Evolutionary conservation across 2,329 filamentous ascomycete genomes (phyloP), one percentile per base, ranked within the genome.

Genomic region (Cytospora piceae): DNA sequence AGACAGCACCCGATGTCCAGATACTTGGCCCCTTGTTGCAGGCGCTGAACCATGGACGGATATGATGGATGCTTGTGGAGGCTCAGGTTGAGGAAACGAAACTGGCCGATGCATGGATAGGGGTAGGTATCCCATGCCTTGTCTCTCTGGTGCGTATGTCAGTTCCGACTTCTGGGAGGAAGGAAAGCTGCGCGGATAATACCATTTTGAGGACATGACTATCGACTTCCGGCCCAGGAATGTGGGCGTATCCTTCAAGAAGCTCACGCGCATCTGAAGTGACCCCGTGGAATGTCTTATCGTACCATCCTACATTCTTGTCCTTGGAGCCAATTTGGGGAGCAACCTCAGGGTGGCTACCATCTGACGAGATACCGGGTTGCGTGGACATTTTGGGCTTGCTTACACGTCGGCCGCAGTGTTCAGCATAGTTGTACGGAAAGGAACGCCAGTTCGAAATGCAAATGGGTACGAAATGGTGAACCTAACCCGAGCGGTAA

Each of bases 1-100:
- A 82, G 76, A 69, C 79, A 81, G 72, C 79, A 81, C 8, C 77
- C 79, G 63, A 78, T 73, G 60, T 82, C 80, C 24, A 82, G 73
- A 15, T 76, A 65, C 4, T 57, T 71, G 2, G 68, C 73, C 14
- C 74, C 74, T 24, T 54, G 49, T 14, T 72, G 67, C 6, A 76
- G 67, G 27, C 70, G 73, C 9, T 69, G 63, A 5, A 79, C 57
- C 11, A 78, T 63, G 0, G 63, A 67, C 4, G 70, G 61, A 68
- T 79, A 79, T 7, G 69, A 54, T 0, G 75, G 72, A 32, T 73
- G 72, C 24, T 69, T 66, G 29, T 72, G 69, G 27, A 79, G 68
- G 66, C 74, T 74, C 37, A 79, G 76, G 69, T 76, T 73, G 17
- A 79, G 70, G 68, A 79, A 79, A 52, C 76, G 75, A 70, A 76